phyloP scores from a whole-genome alignment of 306 rosid genomes.

The Phaseolus lunatus region DNA sequence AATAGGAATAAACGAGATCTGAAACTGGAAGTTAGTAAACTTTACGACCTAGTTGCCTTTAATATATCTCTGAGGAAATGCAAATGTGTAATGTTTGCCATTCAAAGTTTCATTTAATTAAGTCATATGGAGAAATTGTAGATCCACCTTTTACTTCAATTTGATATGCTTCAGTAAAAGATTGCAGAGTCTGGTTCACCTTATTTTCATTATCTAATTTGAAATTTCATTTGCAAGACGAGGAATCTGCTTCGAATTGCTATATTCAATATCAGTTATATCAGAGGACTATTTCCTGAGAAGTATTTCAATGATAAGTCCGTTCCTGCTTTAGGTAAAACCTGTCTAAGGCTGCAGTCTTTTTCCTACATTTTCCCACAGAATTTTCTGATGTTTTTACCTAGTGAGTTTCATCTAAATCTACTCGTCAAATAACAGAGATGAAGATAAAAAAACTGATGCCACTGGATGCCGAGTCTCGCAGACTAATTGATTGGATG shows the following conservation, averaged over 20 bases:
- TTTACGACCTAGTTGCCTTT: constrained; percentile 12
- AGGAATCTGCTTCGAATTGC: constrained; percentile 97
- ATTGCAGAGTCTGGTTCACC: constrained; percentile 22
- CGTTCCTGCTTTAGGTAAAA: constrained; percentile 91
- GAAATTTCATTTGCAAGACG: constrained; percentile 59
- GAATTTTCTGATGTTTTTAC: constrained; percentile 11
- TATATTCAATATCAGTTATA: constrained; percentile 91
- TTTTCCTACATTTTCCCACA: not conserved
- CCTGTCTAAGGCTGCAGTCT: not conserved
- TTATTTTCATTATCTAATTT: constrained; percentile 27
- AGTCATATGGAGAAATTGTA: not conserved
- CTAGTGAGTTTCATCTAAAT: constrained; percentile 45
- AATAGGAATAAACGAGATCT: constrained; percentile 14
- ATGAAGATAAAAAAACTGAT: constrained; percentile 93
- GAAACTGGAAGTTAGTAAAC: constrained; percentile 4
- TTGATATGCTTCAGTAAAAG: not conserved
- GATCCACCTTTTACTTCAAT: constrained; percentile 9
- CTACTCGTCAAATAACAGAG: constrained; percentile 58
- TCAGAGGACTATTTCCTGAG: constrained; percentile 96
- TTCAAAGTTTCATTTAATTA: constrained; percentile 8
- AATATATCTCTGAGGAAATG: not conserved
- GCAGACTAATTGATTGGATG: constrained; percentile 97
- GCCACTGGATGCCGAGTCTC: constrained; percentile 96
- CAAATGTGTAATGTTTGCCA: constrained; percentile 2
- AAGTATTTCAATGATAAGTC: constrained; percentile 93